These are phyloP conservation scores for Fusarium citri DNA, from an alignment of 2,329 filamentous ascomycete species.

Conservation along the genomic window DNA sequence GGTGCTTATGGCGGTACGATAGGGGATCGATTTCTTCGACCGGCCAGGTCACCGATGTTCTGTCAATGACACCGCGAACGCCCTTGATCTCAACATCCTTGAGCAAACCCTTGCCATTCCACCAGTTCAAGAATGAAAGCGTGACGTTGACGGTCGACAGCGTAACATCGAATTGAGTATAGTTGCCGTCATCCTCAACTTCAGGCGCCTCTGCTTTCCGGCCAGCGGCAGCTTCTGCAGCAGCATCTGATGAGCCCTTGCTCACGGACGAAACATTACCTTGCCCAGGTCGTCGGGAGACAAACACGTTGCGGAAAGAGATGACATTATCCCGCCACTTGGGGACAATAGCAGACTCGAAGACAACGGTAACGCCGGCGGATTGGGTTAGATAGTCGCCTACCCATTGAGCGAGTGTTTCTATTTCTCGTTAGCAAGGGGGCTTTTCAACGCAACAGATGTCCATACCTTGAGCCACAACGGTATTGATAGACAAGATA, in stretches of 20 bases:
- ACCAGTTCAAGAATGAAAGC: slow-evolving; percentile 97
- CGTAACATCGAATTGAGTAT: slow-evolving; percentile 96
- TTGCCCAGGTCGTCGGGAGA: slow-evolving; percentile 90
- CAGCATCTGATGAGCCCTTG: slow-evolving; percentile 91
- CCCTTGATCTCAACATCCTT: slow-evolving; percentile 95
- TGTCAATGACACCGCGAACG: slow-evolving; percentile 90
- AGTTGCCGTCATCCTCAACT: slow-evolving; percentile 85
- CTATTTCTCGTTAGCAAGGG: slow-evolving; percentile 55
- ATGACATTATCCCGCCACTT: slow-evolving; percentile 97
- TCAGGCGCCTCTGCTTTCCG: slow-evolving; percentile 61
- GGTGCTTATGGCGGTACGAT: slow-evolving; percentile 87
- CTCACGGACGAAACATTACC: slow-evolving; percentile 79
- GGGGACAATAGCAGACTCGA: slow-evolving; percentile 97
- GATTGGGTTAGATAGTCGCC: slow-evolving; percentile 96
- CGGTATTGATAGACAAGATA: slow-evolving; percentile 93
- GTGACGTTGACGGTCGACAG: slow-evolving; percentile 97
- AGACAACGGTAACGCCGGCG: slow-evolving; percentile 91
- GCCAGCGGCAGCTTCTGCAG: slow-evolving; percentile 84
- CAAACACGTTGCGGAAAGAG: slow-evolving; percentile 95
- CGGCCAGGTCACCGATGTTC: slow-evolving; percentile 81
- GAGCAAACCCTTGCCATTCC: slow-evolving; percentile 93
- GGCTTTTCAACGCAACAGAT: too few species aligned
- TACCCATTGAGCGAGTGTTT: slow-evolving; percentile 92
- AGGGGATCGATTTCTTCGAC: slow-evolving; percentile 78
- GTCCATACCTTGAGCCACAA: slow-evolving; percentile 86